Conservation (phyloP, 106 monocot genomes). For the Amphibolis antarctica region DNA sequence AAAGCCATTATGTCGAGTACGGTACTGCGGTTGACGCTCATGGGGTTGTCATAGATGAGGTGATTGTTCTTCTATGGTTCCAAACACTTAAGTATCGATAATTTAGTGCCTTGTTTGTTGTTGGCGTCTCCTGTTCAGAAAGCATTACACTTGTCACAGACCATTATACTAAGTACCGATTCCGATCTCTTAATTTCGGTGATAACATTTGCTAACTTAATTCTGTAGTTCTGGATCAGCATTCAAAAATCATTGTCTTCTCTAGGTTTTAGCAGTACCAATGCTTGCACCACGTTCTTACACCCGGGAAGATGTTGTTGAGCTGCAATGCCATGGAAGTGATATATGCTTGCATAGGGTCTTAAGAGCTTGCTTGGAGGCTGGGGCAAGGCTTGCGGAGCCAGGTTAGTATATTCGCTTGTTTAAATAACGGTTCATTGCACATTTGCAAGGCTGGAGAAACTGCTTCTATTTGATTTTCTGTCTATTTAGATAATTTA, state of each 20-base stretch:
- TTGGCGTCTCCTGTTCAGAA: background rate
- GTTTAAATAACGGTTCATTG: too few relatives aligned
- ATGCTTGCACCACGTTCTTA: slow-evolving; percentile 96
- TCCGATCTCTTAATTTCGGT: too few relatives aligned
- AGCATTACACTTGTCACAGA: background rate
- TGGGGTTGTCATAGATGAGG: slow-evolving; percentile 80
- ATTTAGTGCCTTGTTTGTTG: background rate
- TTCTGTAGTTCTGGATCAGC: background rate
- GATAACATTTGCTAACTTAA: background rate
- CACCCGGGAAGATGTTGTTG: slow-evolving; percentile 92
- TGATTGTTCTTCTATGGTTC: slow-evolving; percentile 7
- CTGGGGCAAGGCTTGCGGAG: slow-evolving; percentile 92
- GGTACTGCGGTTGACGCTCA: slow-evolving; percentile 46
- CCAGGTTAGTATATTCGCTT: slow-evolving; percentile 40
- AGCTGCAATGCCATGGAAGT: slow-evolving; percentile 95
- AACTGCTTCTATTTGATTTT: background rate
- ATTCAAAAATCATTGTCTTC: background rate
- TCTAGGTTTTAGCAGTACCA: slow-evolving; percentile 73
- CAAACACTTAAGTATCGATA: background rate
- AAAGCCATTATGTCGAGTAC: slow-evolving; percentile 80
- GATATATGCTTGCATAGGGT: slow-evolving; percentile 85
- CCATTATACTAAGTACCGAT: too few relatives aligned
- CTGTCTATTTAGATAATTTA: background rate
- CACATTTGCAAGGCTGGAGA: too few relatives aligned
- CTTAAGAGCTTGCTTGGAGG: slow-evolving; percentile 90